Evolutionary conservation across 352 stramenopile species (phyloP).

Genomic region (Plasmopara muralis): DNA sequence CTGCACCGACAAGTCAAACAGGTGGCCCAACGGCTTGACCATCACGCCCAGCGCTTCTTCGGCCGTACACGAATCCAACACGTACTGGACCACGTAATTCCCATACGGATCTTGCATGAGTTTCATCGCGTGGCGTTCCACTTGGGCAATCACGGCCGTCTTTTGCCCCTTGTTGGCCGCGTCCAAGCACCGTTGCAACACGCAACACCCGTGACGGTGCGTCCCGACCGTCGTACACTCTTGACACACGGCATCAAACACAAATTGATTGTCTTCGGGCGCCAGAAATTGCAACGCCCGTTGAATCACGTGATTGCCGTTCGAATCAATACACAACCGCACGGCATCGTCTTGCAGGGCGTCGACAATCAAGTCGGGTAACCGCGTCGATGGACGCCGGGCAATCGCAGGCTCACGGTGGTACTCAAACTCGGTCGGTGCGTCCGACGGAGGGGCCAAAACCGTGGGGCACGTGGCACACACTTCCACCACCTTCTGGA

Average conservation of each 20-base stretch:
- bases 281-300: slow-evolving; percentile 93
- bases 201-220: slow-evolving; percentile 96
- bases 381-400: slow-evolving; percentile 10
- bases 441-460: slow-evolving; percentile 26
- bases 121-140: slow-evolving; percentile 95
- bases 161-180: slow-evolving; percentile 86
- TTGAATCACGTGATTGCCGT: slow-evolving; percentile 98
- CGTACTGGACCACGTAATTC: slow-evolving; percentile 91
- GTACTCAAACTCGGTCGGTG: slow-evolving; percentile 7
- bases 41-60: slow-evolving; percentile 81
- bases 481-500: slow-evolving; percentile 98
- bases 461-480: slow-evolving; percentile 52
- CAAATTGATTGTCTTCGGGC: slow-evolving; percentile 92
- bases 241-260: slow-evolving; percentile 95
- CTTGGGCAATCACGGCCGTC: slow-evolving; percentile 86
- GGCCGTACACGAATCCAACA: slow-evolving; percentile 80
- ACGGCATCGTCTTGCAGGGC: slow-evolving; percentile 91
- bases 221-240: slow-evolving; percentile 94
- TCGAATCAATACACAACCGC: slow-evolving; percentile 95
- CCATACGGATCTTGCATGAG: slow-evolving; percentile 91
- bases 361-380: slow-evolving; percentile 91
- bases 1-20: slow-evolving; percentile 94
- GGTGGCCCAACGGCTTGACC: slow-evolving; percentile 83
- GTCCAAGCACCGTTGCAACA: slow-evolving; percentile 96
- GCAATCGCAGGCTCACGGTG: slow-evolving; percentile 3